A percentile compares a stretch with the other conserved stretches of the same genome.
These are phyloP conservation scores for Pterulicium gracile DNA, from an alignment of 1,284 basidiomycete genomes.

Conservation along the genomic window DNA sequence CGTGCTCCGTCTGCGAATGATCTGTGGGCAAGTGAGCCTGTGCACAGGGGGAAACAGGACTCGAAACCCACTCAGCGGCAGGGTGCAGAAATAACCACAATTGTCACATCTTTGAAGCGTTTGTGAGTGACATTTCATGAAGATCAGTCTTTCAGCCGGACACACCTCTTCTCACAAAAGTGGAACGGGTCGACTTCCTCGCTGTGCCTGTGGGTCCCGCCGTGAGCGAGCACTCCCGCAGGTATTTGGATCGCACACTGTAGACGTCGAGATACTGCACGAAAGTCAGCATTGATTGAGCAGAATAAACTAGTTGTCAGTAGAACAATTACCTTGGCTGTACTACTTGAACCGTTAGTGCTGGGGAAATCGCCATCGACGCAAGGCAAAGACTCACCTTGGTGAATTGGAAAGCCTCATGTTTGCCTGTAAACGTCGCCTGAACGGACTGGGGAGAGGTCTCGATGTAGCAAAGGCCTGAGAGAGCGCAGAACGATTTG, in stretches of 20 bases:
- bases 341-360: constrained; percentile 15
- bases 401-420: constrained; percentile 40
- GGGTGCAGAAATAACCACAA: constrained; percentile 48
- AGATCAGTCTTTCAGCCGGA: background rate
- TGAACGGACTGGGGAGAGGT: constrained; percentile 45
- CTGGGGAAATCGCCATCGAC: constrained; percentile 17
- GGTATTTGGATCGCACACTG: constrained; percentile 36
- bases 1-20: constrained; percentile 48
- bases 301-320: background rate
- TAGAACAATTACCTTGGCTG: constrained; percentile 22
- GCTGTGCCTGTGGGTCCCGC: constrained; percentile 38
- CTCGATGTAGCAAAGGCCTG: constrained; percentile 46
- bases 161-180: constrained; percentile 38
- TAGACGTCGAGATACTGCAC: constrained; percentile 34
- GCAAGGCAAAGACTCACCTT: constrained; percentile 29
- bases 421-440: constrained; percentile 40
- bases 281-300: too few species aligned
- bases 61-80: constrained; percentile 33
- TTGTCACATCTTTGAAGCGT: constrained; percentile 31
- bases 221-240: constrained; percentile 28
- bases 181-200: constrained; percentile 29
- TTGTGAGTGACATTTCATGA: too few species aligned
- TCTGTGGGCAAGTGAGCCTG: constrained; percentile 23
- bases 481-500: constrained; percentile 25
- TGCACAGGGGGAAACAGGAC: background rate